Base-by-base conservation (phyloP, 306 rosid species). In the Lupinus albus region DNA sequence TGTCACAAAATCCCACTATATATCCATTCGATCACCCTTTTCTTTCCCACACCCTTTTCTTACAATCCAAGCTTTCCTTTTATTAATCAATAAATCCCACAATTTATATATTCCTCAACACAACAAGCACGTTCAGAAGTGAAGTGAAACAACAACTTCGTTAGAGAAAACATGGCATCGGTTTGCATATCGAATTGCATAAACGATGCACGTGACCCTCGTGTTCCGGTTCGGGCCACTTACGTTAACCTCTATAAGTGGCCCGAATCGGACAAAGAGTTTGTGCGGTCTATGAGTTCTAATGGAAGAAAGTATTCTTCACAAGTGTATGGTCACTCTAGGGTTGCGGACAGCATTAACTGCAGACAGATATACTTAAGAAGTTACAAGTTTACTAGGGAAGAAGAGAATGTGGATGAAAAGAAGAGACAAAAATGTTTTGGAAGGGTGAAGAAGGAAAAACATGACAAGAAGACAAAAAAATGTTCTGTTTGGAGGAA, bases 261-360 rank as follows among this genome's bases (percentile, higher is more conserved):
- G 97, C 92, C 95, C 6, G 98, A 93, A 61, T 89, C 95, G 0
- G 97, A 89, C 2, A 88, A 88, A 0, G 98, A 90, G 78, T 86
- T 89, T 6, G 91, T 84, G 71, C 72, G 84, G 36, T 87, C 89
- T 0, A 82, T 84, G 57, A 84, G 92, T 63, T 74, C 84, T 46
- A 82, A 72, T 0, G 70, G 72, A 33, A 44, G 76, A 61, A 71
- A 64, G 30, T 79, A 79, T 4, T 9, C 64, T 4, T 9, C 64
- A 0, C 82, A 77, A 6, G 8, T 20, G 45, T 55, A 68, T 42
- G 83, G 87, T 3, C 88, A 84, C 30, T 83, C 87, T 0, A 64
- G 79, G 62, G 88, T 83, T 52, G 93, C 84, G 68, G 96, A 89
- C 49, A 83, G 91, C 48, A 79, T 93, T 8, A 89, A 96, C 1